Percentiles rank a stretch among this genome's conserved stretches.
phyloP scores from a whole-genome alignment of 192 early-diverging fungal species.

The Helicostylum pulchrum region DNA sequence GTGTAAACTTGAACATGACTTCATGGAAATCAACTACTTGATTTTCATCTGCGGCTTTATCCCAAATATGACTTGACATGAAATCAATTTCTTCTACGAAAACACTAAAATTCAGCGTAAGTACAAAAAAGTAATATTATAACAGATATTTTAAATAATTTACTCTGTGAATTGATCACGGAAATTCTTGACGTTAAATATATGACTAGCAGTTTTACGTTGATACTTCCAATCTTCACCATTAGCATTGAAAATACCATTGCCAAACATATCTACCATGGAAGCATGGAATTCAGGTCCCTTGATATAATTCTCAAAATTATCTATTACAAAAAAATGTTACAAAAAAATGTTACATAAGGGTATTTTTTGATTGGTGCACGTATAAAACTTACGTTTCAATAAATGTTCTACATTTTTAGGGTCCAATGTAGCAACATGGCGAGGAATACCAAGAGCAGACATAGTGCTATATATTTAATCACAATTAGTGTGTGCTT shows the following conservation, averaged over 20 bases:
- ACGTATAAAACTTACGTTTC: conserved; percentile 27
- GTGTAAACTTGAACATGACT: conserved; percentile 46
- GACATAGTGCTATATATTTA: conserved; percentile 30
- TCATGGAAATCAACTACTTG: conserved; percentile 42
- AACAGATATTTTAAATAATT: neutral
- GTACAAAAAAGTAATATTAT: neutral
- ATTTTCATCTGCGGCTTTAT: conserved; percentile 31
- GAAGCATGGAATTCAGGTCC: conserved; percentile 48
- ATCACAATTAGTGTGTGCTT: neutral
- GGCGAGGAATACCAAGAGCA: conserved; percentile 31
- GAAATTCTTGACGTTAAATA: conserved; percentile 41
- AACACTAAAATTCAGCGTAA: conserved; percentile 24
- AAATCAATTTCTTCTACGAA: conserved; percentile 34
- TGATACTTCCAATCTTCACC: conserved; percentile 63
- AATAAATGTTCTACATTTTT: conserved; percentile 36
- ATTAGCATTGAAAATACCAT: conserved; percentile 73
- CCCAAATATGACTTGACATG: conserved; percentile 29
- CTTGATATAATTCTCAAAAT: conserved; percentile 40
- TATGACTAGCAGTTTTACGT: conserved; percentile 46
- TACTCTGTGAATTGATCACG: conserved; percentile 40
- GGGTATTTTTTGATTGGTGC: neutral
- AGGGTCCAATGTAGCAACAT: conserved; percentile 34
- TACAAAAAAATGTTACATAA: too few relatives aligned
- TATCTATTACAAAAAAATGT: conserved; percentile 21
- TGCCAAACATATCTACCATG: conserved; percentile 55